Evolutionary conservation across 805 yeast genomes (phyloP).

Genomic region (Scheffersomyces stipitis): DNA sequence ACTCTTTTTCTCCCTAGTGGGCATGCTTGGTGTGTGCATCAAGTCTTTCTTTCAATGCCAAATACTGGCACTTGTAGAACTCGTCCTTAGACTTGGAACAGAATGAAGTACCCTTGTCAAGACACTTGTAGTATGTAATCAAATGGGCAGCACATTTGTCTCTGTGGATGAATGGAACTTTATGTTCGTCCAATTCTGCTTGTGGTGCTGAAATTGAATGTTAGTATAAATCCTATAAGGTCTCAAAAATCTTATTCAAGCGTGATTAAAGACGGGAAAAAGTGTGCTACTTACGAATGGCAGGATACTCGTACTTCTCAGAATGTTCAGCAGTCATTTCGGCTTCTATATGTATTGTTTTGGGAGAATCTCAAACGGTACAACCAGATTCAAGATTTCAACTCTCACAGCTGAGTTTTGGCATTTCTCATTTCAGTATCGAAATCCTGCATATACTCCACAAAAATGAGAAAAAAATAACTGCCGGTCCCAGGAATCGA

Average conservation of each 20-base stretch:
- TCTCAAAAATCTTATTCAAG: no score
- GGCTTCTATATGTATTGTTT: background rate
- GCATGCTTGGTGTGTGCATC: constrained; percentile 16
- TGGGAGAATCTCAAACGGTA: no score
- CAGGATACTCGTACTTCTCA: constrained; percentile 12
- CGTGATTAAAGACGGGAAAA: no score
- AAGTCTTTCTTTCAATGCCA: constrained; percentile 43
- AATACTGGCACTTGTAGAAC: constrained; percentile 45
- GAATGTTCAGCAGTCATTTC: constrained; percentile 9
- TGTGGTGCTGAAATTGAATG: constrained; percentile 11
- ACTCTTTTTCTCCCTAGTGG: background rate
- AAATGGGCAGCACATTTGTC: constrained; percentile 45
- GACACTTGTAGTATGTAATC: constrained; percentile 43
- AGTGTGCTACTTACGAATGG: constrained; percentile 12
- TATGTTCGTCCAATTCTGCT: constrained; percentile 38
- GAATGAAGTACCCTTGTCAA: constrained; percentile 43
- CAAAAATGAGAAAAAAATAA: no score
- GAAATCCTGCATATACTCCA: background rate
- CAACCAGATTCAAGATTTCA: background rate
- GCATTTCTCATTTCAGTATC: background rate
- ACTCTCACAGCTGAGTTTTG: background rate
- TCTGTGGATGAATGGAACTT: constrained; percentile 45
- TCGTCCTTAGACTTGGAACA: constrained; percentile 41
- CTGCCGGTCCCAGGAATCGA: background rate
- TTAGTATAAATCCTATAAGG: background rate